phyloP scores from a whole-genome alignment of 352 stramenopile genomes.

The Albugo laibachii region DNA sequence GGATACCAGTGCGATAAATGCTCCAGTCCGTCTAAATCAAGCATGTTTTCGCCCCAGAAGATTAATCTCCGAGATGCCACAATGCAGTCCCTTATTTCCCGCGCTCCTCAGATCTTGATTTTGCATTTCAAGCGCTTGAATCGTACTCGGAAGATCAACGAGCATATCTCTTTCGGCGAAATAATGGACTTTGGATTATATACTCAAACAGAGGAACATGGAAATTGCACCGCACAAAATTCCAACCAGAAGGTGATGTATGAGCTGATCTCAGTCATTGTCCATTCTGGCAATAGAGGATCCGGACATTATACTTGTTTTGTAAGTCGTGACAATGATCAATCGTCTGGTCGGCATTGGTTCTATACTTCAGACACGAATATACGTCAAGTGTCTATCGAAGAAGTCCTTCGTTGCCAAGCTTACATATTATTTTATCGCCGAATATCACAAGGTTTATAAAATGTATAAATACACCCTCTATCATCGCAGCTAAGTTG shows the following conservation, averaged over 20 bases:
- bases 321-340: conserved; percentile 25
- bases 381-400: conserved; percentile 30
- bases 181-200: conserved; percentile 25
- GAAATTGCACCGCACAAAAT: conserved; percentile 4
- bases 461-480: too few relatives aligned
- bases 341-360: conserved; percentile 19
- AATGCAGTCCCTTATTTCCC: conserved; percentile 30
- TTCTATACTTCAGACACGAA: conserved; percentile 55
- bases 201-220: conserved; percentile 11
- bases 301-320: conserved; percentile 56
- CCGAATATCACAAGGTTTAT: not conserved
- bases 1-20: conserved; percentile 53
- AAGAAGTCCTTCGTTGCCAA: conserved; percentile 49
- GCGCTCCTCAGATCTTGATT: conserved; percentile 30
- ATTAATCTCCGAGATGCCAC: conserved; percentile 15
- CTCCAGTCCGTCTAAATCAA: conserved; percentile 16
- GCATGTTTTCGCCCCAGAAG: too few relatives aligned
- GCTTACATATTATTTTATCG: conserved; percentile 68
- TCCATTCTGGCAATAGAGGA: conserved; percentile 50
- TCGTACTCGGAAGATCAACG: conserved; percentile 32
- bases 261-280: conserved; percentile 41
- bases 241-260: conserved; percentile 16
- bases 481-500: too few relatives aligned
- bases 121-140: conserved; percentile 47
- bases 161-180: conserved; percentile 37